phyloP scores from a whole-genome alignment of 2,329 filamentous ascomycete genomes.

The Penicillium sp. region DNA sequence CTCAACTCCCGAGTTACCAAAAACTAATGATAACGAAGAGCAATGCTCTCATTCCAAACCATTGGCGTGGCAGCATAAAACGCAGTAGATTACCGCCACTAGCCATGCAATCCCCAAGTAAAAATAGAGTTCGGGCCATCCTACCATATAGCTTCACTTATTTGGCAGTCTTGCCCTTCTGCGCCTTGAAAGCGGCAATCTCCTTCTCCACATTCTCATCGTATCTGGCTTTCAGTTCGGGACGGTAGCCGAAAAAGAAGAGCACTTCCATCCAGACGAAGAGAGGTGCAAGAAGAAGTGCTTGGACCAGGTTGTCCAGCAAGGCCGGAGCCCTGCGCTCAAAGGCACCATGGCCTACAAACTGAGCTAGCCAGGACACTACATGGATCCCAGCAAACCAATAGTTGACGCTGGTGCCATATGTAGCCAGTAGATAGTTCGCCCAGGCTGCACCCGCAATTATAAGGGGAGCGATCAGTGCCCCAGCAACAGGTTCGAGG shows the following conservation, averaged over 20 bases:
- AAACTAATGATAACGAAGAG: too few species aligned
- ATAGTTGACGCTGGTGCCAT: slow-evolving; percentile 53
- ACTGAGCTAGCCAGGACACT: slow-evolving; percentile 76
- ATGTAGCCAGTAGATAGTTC: slow-evolving; percentile 63
- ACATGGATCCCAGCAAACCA: slow-evolving; percentile 62
- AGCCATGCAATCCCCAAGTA: too few species aligned
- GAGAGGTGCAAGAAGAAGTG: slow-evolving; percentile 82
- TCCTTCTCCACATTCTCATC: slow-evolving; percentile 67
- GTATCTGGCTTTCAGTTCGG: slow-evolving; percentile 72
- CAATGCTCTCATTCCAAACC: too few species aligned
- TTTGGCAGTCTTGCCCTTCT: too few species aligned
- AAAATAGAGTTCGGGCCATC: too few species aligned
- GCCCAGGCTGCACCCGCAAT: slow-evolving; percentile 63
- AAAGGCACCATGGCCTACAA: slow-evolving; percentile 80
- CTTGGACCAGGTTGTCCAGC: slow-evolving; percentile 83
- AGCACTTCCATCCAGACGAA: slow-evolving; percentile 95
- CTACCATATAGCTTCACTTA: too few species aligned
- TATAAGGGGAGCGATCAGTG: slow-evolving; percentile 64
- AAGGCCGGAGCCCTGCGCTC: slow-evolving; percentile 82
- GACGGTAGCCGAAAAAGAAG: slow-evolving; percentile 82
- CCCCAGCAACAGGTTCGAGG: slow-evolving; percentile 86
- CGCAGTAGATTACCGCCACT: too few species aligned
- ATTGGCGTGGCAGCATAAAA: too few species aligned
- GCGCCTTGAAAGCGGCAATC: too few species aligned
- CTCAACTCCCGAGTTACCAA: too few species aligned